These are phyloP conservation scores for Arthrobotrys iridis DNA, from an alignment of 2,329 filamentous ascomycete species.

Conservation along the genomic window DNA sequence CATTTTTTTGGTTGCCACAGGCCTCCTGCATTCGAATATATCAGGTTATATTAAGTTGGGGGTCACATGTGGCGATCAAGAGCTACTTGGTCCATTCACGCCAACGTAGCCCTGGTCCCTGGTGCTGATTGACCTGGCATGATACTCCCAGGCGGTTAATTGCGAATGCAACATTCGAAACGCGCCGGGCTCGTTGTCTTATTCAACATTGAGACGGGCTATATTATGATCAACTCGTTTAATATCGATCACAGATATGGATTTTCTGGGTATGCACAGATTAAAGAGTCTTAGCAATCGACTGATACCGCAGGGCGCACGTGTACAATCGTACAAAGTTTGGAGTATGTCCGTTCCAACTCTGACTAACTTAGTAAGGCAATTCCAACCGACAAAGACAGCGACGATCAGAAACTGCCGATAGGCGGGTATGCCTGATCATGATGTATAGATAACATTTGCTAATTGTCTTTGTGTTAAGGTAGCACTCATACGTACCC, in stretches of 20 bases:
- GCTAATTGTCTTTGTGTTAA: not conserved
- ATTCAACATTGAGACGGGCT: not conserved
- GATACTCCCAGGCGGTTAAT: not conserved
- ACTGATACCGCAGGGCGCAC: not conserved
- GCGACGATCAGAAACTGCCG: conserved; percentile 1
- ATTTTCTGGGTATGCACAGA: not conserved
- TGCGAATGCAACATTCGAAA: not conserved
- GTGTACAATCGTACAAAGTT: not conserved
- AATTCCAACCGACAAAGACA: conserved; percentile 40
- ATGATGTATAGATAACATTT: conserved; percentile 8
- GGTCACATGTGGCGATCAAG: conserved; percentile 1
- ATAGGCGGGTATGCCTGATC: conserved; percentile 37
- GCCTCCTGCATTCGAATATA: not conserved
- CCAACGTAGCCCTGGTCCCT: too few species aligned
- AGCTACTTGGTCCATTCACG: too few species aligned
- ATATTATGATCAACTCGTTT: not conserved
- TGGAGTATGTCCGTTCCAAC: not conserved
- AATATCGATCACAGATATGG: not conserved
- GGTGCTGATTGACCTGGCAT: too few species aligned
- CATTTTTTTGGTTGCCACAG: conserved; percentile 1
- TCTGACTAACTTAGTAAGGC: conserved; percentile 44
- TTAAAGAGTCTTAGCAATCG: too few species aligned
- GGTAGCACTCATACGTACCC: not conserved
- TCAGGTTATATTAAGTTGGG: conserved; percentile 12
- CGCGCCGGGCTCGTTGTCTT: too few species aligned